Conservation (phyloP, 2,329 filamentous ascomycete genomes). For the Aspergillus versicolor region DNA sequence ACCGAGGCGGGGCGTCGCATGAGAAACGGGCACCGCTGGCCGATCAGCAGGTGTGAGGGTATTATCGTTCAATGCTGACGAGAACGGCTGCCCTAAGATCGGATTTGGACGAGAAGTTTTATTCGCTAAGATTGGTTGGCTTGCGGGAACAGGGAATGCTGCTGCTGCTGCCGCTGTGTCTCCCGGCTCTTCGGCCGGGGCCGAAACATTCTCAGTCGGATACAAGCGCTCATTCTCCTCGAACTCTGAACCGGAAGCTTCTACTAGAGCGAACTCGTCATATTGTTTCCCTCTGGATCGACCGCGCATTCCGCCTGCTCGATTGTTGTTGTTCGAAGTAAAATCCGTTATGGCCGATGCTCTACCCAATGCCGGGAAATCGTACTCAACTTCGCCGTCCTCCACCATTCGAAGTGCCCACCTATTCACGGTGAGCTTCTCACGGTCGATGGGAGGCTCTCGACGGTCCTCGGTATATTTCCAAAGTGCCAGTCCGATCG, state of each 20-base stretch:
- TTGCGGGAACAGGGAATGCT: constrained; percentile 21
- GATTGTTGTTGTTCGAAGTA: constrained; percentile 68
- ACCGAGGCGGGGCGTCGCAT: constrained; percentile 56
- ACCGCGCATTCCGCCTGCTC: constrained; percentile 53
- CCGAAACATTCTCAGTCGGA: constrained; percentile 47
- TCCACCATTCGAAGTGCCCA: constrained; percentile 69
- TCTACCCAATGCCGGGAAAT: constrained; percentile 61
- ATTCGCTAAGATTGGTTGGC: constrained; percentile 21
- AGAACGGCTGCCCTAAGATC: constrained; percentile 47
- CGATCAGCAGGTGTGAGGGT: constrained; percentile 48
- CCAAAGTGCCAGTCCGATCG: constrained; percentile 64
- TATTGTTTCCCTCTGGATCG: constrained; percentile 63
- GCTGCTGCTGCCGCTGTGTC: constrained; percentile 25
- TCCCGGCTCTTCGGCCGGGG: constrained; percentile 31
- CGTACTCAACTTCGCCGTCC: constrained; percentile 65
- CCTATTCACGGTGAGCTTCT: constrained; percentile 59
- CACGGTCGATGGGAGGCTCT: constrained; percentile 52
- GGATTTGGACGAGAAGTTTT: constrained; percentile 38
- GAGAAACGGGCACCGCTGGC: constrained; percentile 43
- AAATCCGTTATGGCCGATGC: constrained; percentile 62
- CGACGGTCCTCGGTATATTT: constrained; percentile 59
- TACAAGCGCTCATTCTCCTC: constrained; percentile 59
- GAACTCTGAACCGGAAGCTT: constrained; percentile 56
- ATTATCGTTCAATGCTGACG: constrained; percentile 46
- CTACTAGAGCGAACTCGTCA: constrained; percentile 66